A percentile compares a stretch with the other conserved stretches of the same genome.
phyloP scores from a whole-genome alignment of 305 asterid species.

The Fraxinus greggii region DNA sequence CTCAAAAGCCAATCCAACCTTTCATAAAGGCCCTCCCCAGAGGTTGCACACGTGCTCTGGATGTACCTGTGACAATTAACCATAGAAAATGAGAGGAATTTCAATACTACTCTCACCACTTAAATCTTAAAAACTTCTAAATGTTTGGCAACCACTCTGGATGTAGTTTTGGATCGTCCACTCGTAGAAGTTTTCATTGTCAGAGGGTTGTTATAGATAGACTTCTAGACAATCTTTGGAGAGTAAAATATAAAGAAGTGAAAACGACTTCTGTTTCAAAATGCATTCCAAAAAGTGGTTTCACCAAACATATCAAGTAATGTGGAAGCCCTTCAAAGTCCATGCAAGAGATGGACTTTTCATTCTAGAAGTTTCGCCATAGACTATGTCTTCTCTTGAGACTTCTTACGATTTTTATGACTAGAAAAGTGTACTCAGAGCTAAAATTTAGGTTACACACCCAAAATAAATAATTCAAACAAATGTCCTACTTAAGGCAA shows the following conservation, averaged over 20 bases:
- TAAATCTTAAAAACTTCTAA: not conserved
- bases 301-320: not conserved
- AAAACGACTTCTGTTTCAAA: not conserved
- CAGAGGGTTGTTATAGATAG: not conserved
- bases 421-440: no score
- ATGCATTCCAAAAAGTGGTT: not conserved
- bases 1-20: constrained; percentile 8
- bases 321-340: not conserved
- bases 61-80: not conserved
- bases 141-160: not conserved
- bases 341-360: not conserved
- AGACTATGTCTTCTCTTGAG: not conserved
- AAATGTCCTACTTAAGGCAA: no score
- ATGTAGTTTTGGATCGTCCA: not conserved
- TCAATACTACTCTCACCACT: not conserved
- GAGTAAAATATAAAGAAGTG: not conserved
- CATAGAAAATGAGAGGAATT: not conserved
- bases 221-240: not conserved
- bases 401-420: not conserved
- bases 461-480: no score
- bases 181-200: not conserved
- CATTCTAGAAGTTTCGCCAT: not conserved
- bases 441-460: no score
- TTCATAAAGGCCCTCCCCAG: constrained; percentile 16
- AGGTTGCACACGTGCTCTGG: not conserved